Evolutionary conservation across 108 stramenopile species (phyloP), one percentile per base, ranked within the genome.

Genomic region (Parietichytrium sp.): DNA sequence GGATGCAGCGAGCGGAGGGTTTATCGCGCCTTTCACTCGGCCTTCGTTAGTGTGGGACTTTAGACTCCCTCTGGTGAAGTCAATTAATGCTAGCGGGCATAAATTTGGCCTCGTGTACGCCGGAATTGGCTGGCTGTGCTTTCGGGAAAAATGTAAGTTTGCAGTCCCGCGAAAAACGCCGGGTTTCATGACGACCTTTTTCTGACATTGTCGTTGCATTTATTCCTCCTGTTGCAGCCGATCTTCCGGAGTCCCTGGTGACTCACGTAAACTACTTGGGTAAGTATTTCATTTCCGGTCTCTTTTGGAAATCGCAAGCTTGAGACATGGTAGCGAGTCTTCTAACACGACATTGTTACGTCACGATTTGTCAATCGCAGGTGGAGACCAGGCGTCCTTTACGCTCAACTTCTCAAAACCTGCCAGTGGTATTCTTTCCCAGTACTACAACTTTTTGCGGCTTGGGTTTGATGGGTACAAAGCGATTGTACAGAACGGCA

Each of bases 81-180:
- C 52, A 48, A 91, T 91, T 25, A 88, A 87, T 6, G 79, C 82
- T 3, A 86, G 85, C 42, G 90, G 90, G 25, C 90, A 91, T 79
- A 91, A 91, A 45, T 91, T 91, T 79, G 90, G 89, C 12, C 88
- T 88, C 79, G 54, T 78, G 13, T 84, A 85, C 48, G 88, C 87
- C 52, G 90, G 90, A 10, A 87, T 87, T 20, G 90, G 90, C 3
- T 91, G 90, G 90, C 78, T 91, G 48, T 82, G 84, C 0, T 91
- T 89, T 50, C 86, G 90, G 12, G 84, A 91, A 26, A 81, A 84
- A 4, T n/a, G n/a, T n/a, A n/a, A n/a, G n/a, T n/a, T n/a, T n/a
- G n/a, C n/a, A n/a, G n/a, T n/a, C n/a, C n/a, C n/a, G n/a, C n/a
- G n/a, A n/a, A n/a, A n/a, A n/a, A n/a, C n/a, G n/a, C n/a, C n/a